These are phyloP conservation scores for Aspergillus mulundensis DNA, from an alignment of 495 filamentous ascomycete species.

Conservation along the genomic window DNA sequence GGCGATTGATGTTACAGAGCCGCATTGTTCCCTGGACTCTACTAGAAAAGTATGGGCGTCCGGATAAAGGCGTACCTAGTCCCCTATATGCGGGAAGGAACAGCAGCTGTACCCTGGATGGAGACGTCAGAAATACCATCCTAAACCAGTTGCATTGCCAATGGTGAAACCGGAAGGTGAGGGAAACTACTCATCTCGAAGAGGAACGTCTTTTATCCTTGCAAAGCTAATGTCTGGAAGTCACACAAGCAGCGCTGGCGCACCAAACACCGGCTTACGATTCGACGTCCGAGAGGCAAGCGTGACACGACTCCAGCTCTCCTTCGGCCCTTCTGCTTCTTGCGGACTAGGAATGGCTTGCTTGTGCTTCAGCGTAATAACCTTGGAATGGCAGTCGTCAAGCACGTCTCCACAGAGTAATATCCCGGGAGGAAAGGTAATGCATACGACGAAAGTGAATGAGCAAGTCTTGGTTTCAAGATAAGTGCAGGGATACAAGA, in stretches of 20 bases:
- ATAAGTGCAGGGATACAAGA: background rate
- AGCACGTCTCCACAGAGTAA: background rate
- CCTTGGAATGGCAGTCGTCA: background rate
- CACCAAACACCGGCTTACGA: background rate
- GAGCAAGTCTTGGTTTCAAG: background rate
- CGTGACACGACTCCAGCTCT: background rate
- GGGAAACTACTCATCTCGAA: background rate
- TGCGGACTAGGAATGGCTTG: too few relatives aligned
- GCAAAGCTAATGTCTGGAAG: background rate
- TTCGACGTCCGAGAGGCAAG: background rate
- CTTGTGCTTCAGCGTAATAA: too few relatives aligned
- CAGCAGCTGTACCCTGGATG: constrained; percentile 1
- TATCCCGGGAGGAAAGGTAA: background rate
- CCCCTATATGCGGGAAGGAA: constrained; percentile 2
- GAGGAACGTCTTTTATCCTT: background rate
- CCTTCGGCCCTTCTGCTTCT: background rate
- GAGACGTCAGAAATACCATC: background rate
- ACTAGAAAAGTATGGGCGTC: background rate
- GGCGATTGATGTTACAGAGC: constrained; percentile 13
- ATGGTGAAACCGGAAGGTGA: background rate
- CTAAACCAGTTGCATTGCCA: background rate
- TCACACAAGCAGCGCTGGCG: constrained; percentile 3
- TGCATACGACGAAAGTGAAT: background rate
- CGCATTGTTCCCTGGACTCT: background rate
- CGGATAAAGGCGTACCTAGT: background rate